Conservation (phyloP, 2,329 filamentous ascomycete genomes). For the Trichoderma sp. region DNA sequence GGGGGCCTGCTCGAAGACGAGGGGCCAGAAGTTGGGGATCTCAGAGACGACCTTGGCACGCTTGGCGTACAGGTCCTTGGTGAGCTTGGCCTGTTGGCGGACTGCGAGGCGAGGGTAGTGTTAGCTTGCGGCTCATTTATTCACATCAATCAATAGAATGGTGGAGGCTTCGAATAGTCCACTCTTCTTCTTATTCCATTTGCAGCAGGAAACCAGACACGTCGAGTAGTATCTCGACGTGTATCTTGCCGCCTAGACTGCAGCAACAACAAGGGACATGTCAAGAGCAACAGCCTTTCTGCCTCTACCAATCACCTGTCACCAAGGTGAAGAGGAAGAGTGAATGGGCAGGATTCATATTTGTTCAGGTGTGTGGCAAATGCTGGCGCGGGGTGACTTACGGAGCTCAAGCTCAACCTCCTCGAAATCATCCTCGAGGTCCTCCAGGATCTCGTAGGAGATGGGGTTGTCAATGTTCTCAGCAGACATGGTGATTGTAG, state of each 20-base stretch:
- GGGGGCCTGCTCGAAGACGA: slow-evolving; percentile 85
- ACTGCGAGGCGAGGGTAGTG: slow-evolving; percentile 46
- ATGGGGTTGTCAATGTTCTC: slow-evolving; percentile 43
- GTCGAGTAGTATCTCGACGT: not conserved
- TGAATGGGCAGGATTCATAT: not conserved
- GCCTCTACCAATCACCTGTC: not conserved
- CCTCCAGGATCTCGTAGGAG: slow-evolving; percentile 73
- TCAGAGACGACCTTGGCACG: slow-evolving; percentile 67
- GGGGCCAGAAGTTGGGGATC: slow-evolving; percentile 91
- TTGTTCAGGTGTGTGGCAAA: not conserved
- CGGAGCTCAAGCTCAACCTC: slow-evolving; percentile 79
- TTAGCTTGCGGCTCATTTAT: not conserved
- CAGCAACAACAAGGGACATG: not conserved
- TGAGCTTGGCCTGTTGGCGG: slow-evolving; percentile 68
- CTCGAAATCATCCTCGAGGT: slow-evolving; percentile 81
- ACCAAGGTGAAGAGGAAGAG: not conserved
- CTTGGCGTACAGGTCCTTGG: slow-evolving; percentile 70
- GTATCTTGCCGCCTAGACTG: not conserved
- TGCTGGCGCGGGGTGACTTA: slow-evolving; percentile 51
- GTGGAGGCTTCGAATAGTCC: not conserved
- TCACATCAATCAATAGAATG: not conserved
- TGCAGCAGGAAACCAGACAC: not conserved
- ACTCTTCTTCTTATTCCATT: not conserved
- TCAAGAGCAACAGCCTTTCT: not conserved
- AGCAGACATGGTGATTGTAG: slow-evolving; percentile 34